Percentiles rank a stretch among this genome's conserved stretches.
Conservation (phyloP, 1,284 basidiomycete genomes). For the Waitea zeae region DNA sequence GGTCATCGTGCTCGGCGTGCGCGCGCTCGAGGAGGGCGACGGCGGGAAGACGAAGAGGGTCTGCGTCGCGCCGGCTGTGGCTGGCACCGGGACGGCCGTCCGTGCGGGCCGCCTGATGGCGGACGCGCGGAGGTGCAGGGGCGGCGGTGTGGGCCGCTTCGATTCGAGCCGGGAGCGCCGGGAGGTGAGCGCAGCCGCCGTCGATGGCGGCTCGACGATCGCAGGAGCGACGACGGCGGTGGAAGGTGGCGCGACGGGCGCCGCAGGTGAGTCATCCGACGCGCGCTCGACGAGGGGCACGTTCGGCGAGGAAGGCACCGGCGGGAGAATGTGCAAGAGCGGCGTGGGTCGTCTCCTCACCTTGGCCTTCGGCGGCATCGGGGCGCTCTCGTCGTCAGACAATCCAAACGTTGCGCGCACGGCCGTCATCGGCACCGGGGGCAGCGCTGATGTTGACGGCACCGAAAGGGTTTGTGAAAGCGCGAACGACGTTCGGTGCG, state of each 20-base stretch:
- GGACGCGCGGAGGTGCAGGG: constrained; percentile 23
- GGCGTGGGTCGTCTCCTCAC: constrained; percentile 38
- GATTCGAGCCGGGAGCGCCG: constrained; percentile 34
- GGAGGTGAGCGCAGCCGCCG: constrained; percentile 13
- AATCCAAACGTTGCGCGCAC: constrained; percentile 33
- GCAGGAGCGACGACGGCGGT: constrained; percentile 13
- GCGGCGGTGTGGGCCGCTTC: constrained; percentile 32
- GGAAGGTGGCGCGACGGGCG: too few relatives aligned
- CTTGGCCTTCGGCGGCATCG: constrained; percentile 30
- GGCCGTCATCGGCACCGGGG: constrained; percentile 24
- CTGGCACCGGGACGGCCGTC: constrained; percentile 11
- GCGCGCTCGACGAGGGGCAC: too few relatives aligned
- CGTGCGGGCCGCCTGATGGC: constrained; percentile 4
- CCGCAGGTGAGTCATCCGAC: too few relatives aligned
- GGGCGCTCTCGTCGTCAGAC: background rate
- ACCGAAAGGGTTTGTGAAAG: constrained; percentile 21
- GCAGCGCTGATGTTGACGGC: too few relatives aligned
- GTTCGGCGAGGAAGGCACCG: constrained; percentile 39
- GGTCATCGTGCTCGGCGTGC: constrained; percentile 59
- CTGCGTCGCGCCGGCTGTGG: constrained; percentile 46
- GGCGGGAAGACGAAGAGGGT: constrained; percentile 75
- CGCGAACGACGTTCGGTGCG: constrained; percentile 12
- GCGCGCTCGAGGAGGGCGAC: constrained; percentile 43
- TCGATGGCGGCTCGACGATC: constrained; percentile 2
- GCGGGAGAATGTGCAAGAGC: constrained; percentile 35